Percentiles rank a stretch among this genome's conserved stretches.
Evolutionary conservation across 1,139 yeast species (phyloP).

Genomic region (Blastobotrys proliferans): DNA sequence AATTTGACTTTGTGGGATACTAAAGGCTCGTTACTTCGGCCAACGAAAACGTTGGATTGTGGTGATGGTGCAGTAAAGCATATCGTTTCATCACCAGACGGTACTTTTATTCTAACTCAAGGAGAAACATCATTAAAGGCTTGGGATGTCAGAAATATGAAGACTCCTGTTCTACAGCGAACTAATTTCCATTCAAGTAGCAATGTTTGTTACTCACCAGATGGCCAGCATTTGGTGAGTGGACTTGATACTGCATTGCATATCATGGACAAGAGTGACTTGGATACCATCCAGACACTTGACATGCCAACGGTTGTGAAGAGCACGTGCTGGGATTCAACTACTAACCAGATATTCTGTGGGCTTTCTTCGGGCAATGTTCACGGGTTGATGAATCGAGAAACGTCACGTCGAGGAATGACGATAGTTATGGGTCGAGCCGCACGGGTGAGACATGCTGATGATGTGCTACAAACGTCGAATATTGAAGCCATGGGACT

Average conservation of each 20-base stretch:
- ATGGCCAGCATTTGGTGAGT: conserved; percentile 27
- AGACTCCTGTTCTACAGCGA: conserved; percentile 33
- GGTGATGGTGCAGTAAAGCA: conserved; percentile 21
- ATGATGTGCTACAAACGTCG: conserved; percentile 31
- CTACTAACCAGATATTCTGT: conserved; percentile 36
- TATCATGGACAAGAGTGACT: conserved; percentile 37
- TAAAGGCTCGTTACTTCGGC: conserved; percentile 31
- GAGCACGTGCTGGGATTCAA: conserved; percentile 30
- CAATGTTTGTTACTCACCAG: conserved; percentile 25
- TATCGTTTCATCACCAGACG: conserved; percentile 17
- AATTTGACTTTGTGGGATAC: conserved; percentile 32
- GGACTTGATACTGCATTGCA: conserved; percentile 30
- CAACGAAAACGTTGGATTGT: conserved; percentile 28
- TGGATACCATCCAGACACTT: conserved; percentile 30
- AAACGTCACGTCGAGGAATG: conserved; percentile 36
- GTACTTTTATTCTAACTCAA: conserved; percentile 23
- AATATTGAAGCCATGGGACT: conserved; percentile 32
- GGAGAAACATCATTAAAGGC: conserved; percentile 32
- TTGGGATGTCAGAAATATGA: conserved; percentile 37
- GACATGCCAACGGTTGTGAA: conserved; percentile 24
- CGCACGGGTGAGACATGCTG: conserved; percentile 37
- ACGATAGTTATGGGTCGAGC: conserved; percentile 33
- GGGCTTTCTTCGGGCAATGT: conserved; percentile 35
- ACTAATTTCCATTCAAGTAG: background rate
- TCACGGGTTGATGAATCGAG: conserved; percentile 35